Base-by-base conservation (phyloP, 2,329 filamentous ascomycete species). In the Aspergillus brunneoviolaceus region DNA sequence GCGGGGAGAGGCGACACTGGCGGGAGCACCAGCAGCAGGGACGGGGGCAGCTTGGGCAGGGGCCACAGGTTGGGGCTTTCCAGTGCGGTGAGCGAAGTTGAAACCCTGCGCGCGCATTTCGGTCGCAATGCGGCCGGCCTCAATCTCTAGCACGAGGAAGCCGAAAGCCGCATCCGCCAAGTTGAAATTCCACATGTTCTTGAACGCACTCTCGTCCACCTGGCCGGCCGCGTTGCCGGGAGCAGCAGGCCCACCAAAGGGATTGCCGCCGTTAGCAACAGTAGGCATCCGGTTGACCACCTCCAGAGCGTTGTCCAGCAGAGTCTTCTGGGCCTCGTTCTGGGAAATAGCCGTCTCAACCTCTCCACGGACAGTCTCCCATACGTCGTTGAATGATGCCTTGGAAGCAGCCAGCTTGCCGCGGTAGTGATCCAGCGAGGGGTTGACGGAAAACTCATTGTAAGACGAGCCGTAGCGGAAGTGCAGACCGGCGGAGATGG, bases 151-250 rank as follows among this genome's bases (percentile, higher is more conserved):
- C 16, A 98, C 92, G 55, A 99, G 83, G 83, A 92, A 99, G 62
- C 95, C 95, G 75, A 98, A 99, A 21, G 95, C 94, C 58, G 95
- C 95, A 80, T 99, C 95, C 31, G 95, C 95, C 66, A 99, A 79
- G 77, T 98, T 98, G 80, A 99, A 99, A 78, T 99, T 99, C 95
- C 95, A 99, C 95, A 98, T 98, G 76, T 99, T 99, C 83, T 99
- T 99, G 85, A 99, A 99, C 1, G 95, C 95, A 70, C 93, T 97
- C 81, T 99, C 95, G 65, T 99, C 95, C 19, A 99, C 92, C 72
- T 96, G 91, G 33, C 95, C 95, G 54, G 91, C 88, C 54, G 87
- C 81, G 67, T 80, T 81, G 47, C 83, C 87, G 45, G 89, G 90
- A 53, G 87, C 86, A 56, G 88, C 86, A 31, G 91, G 91, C 14